Evolutionary conservation across 306 rosid species (phyloP).

Genomic region (Quercus rubra): DNA sequence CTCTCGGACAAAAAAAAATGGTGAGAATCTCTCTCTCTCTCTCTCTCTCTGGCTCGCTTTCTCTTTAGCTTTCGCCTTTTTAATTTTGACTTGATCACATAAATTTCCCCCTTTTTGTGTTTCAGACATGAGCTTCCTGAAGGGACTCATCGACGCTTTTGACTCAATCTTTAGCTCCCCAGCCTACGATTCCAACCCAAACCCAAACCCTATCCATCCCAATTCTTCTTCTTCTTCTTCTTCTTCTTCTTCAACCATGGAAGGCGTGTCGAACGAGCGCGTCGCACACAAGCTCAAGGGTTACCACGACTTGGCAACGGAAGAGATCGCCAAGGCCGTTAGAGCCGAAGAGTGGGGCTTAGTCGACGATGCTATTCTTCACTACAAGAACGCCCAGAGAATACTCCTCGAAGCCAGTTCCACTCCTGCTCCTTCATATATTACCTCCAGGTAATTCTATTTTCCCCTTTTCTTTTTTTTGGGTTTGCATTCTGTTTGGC

Average conservation of each 20-base stretch:
- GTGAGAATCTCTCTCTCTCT: not conserved
- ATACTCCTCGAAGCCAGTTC: slow-evolving; percentile 79
- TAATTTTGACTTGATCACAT: no score
- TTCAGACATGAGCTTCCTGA: slow-evolving; percentile 59
- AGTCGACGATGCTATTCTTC: slow-evolving; percentile 71
- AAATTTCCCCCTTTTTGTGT: not conserved
- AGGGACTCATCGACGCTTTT: slow-evolving; percentile 61
- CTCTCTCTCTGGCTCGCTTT: not conserved
- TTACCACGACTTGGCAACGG: slow-evolving; percentile 79
- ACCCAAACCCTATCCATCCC: slow-evolving; percentile 24
- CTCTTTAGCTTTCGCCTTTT: not conserved
- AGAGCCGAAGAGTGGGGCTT: slow-evolving; percentile 98
- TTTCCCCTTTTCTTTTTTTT: not conserved
- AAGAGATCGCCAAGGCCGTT: slow-evolving; percentile 89
- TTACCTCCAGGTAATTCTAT: slow-evolving; percentile 51
- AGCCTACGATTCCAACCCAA: slow-evolving; percentile 16
- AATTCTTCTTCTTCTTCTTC: slow-evolving; percentile 24
- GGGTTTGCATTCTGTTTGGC: not conserved
- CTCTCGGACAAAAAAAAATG: slow-evolving; percentile 10
- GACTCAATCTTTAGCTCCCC: slow-evolving; percentile 50
- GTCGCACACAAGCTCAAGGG: slow-evolving; percentile 91
- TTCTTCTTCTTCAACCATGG: slow-evolving; percentile 38
- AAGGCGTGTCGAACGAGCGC: slow-evolving; percentile 70
- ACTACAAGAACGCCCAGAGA: slow-evolving; percentile 73
- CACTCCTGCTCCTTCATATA: slow-evolving; percentile 67